Percentiles rank a stretch among this genome's conserved stretches.
Evolutionary conservation across 106 monocot species (phyloP).

Genomic region (Vanilla planifolia): DNA sequence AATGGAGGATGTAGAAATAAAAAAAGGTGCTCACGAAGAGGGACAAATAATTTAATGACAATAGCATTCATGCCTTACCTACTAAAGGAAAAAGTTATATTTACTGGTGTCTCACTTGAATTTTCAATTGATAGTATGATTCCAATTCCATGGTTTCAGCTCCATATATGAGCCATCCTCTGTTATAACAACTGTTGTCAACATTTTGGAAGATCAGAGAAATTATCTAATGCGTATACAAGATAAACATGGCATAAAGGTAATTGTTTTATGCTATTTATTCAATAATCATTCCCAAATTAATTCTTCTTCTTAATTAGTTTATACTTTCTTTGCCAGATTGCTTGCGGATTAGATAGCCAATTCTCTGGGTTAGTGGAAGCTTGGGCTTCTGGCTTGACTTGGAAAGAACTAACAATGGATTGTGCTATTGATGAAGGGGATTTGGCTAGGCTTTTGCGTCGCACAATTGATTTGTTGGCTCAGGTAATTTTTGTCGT

Average conservation of each 20-base stretch:
- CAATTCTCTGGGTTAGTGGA: conserved; percentile 98
- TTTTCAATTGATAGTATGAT: neutral
- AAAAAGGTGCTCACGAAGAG: too few relatives aligned
- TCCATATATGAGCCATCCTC: conserved; percentile 82
- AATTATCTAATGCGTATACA: conserved; percentile 62
- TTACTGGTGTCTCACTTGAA: too few relatives aligned
- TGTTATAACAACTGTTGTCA: conserved; percentile 38
- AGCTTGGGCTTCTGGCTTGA: conserved; percentile 91
- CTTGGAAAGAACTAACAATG: conserved; percentile 95
- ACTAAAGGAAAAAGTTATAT: too few relatives aligned
- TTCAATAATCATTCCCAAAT: conserved; percentile 1
- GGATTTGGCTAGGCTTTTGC: conserved; percentile 83
- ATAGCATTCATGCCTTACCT: too few relatives aligned
- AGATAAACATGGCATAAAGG: conserved; percentile 80
- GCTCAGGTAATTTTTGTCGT: conserved; percentile 46
- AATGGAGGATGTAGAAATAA: too few relatives aligned
- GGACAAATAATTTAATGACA: too few relatives aligned
- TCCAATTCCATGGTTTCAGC: conserved; percentile 26
- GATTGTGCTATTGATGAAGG: conserved; percentile 96
- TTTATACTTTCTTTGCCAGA: conserved; percentile 25
- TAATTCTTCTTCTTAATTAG: neutral
- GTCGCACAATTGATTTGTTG: conserved; percentile 86
- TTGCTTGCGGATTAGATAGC: conserved; percentile 67
- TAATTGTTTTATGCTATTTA: conserved; percentile 6
- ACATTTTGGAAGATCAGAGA: conserved; percentile 65